These are phyloP conservation scores for Scorias spongiosa DNA, from an alignment of 2,329 filamentous ascomycete genomes.

Conservation along the genomic window DNA sequence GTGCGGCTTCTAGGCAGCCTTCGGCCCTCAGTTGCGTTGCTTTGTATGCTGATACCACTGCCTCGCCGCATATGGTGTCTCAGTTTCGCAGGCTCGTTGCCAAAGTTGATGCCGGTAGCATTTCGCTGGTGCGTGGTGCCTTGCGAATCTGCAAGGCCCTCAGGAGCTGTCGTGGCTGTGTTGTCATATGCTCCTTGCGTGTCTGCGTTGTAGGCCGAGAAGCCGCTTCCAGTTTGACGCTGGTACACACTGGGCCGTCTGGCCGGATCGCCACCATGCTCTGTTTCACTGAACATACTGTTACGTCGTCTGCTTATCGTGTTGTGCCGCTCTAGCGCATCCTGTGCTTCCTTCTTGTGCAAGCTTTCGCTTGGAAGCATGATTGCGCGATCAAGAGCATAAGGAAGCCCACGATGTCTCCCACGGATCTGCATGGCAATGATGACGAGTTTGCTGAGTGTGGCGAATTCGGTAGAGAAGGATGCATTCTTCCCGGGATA, in stretches of 20 bases:
- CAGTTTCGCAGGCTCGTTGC: background rate
- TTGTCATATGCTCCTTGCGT: constrained; percentile 10
- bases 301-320: constrained; percentile 7
- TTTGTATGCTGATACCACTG: constrained; percentile 2
- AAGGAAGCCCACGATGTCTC: constrained; percentile 48
- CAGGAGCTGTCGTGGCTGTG: constrained; percentile 6
- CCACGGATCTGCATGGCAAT: constrained; percentile 53
- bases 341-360: constrained; percentile 42
- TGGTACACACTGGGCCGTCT: background rate
- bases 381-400: constrained; percentile 55
- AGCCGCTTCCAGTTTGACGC: background rate
- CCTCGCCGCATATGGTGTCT: constrained; percentile 6
- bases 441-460: constrained; percentile 51
- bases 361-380: constrained; percentile 51
- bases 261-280: constrained; percentile 1
- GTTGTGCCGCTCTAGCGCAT: constrained; percentile 25
- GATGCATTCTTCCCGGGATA: constrained; percentile 62
- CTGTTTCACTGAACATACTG: constrained; percentile 11
- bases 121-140: background rate
- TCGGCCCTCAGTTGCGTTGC: constrained; percentile 2
- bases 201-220: constrained; percentile 3
- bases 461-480: constrained; percentile 67
- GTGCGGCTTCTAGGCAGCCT: constrained; percentile 7
- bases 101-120: background rate
- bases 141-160: constrained; percentile 6